Percentiles rank a stretch among this genome's conserved stretches.
Conservation (phyloP, 2,329 filamentous ascomycete species). For the Fusarium pilosicola region DNA sequence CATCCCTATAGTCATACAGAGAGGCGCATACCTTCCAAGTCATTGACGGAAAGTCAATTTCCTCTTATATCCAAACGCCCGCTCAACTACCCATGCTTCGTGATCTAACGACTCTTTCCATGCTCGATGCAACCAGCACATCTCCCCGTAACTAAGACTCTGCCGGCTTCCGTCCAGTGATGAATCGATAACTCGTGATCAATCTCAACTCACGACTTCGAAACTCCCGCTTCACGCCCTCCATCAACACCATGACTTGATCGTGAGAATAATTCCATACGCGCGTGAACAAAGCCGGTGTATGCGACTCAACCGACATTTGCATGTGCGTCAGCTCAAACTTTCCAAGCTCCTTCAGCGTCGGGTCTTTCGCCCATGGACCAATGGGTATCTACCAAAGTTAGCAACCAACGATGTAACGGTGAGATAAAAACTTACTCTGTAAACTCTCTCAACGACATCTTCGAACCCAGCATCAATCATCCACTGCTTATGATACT, state of each 20-base stretch:
- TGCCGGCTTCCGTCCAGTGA: constrained; percentile 23
- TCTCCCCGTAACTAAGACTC: neutral
- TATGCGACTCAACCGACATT: constrained; percentile 56
- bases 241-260: constrained; percentile 54
- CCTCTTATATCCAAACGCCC: neutral
- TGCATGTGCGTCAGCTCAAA: constrained; percentile 54
- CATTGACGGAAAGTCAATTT: neutral
- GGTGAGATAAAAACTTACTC: neutral
- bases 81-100: neutral
- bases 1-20: neutral
- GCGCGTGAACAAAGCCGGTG: constrained; percentile 52
- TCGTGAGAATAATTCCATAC: constrained; percentile 53
- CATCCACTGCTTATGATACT: constrained; percentile 52
- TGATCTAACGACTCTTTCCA: neutral
- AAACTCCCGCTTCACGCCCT: constrained; percentile 62
- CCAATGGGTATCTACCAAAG: constrained; percentile 51
- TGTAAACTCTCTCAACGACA: constrained; percentile 39
- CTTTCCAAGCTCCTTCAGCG: constrained; percentile 49
- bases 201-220: constrained; percentile 30
- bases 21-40: neutral
- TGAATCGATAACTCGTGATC: constrained; percentile 39
- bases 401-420: neutral
- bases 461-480: constrained; percentile 52
- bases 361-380: constrained; percentile 51
- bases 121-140: neutral